A percentile compares a stretch with the other conserved stretches of the same genome.
Evolutionary conservation across 208 protist species (phyloP).

Genomic region (Trichomonas gallinae): DNA sequence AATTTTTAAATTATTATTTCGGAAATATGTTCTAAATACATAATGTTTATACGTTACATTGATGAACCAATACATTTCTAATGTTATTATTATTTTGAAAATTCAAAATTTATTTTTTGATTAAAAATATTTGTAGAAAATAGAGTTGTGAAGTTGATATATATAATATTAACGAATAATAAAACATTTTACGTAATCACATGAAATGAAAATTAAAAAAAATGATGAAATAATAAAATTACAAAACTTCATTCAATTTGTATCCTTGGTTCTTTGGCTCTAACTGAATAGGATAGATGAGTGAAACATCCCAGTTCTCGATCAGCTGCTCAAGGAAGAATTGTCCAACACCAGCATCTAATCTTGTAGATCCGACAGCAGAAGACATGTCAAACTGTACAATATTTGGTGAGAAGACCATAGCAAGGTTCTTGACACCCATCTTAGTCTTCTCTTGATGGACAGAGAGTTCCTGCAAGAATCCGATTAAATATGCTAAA

Average conservation of each 20-base stretch:
- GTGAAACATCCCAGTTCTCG: neutral
- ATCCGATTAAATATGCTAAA: neutral
- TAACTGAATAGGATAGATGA: neutral
- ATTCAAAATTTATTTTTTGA: too few relatives aligned
- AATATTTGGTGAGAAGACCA: neutral
- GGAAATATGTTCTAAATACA: too few relatives aligned
- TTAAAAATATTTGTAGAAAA: too few relatives aligned
- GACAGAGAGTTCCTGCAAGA: neutral
- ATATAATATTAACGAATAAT: too few relatives aligned
- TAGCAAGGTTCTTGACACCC: neutral
- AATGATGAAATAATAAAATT: neutral
- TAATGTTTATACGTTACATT: too few relatives aligned
- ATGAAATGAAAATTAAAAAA: neutral
- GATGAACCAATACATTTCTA: too few relatives aligned
- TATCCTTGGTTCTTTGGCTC: neutral
- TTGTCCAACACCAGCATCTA: neutral
- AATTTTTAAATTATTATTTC: too few relatives aligned
- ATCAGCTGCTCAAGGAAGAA: neutral
- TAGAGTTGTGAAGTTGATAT: too few relatives aligned
- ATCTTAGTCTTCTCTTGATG: neutral
- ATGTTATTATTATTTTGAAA: too few relatives aligned
- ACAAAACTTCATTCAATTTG: neutral
- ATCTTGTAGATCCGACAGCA: neutral
- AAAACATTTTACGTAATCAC: neutral
- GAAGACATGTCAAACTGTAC: neutral